phyloP scores from a whole-genome alignment of 805 yeast genomes.

The Torulaspora maleeae region DNA sequence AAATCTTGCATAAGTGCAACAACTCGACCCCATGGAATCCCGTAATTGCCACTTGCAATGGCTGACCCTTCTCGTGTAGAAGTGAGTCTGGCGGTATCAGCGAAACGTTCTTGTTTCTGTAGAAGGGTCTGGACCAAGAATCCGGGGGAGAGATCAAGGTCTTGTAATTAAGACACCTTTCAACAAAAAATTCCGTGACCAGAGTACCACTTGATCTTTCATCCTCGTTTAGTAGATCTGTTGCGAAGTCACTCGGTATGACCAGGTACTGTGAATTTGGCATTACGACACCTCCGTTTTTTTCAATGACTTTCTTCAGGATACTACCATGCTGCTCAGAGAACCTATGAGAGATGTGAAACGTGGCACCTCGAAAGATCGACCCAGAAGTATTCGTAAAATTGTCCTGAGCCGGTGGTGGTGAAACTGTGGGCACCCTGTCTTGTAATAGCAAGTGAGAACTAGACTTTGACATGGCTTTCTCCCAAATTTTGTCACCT shows the following conservation, averaged over 20 bases:
- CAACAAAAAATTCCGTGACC: slow-evolving; percentile 79
- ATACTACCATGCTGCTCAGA: slow-evolving; percentile 20
- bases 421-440: background rate
- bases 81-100: slow-evolving; percentile 26
- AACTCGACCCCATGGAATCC: slow-evolving; percentile 78
- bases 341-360: slow-evolving; percentile 19
- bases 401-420: background rate
- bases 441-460: background rate
- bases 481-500: slow-evolving; percentile 32
- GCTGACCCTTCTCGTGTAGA: slow-evolving; percentile 22
- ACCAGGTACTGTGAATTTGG: slow-evolving; percentile 14
- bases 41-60: slow-evolving; percentile 46
- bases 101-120: slow-evolving; percentile 25
- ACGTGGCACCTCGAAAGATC: slow-evolving; percentile 17
- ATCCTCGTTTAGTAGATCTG: slow-evolving; percentile 10
- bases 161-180: slow-evolving; percentile 61
- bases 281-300: slow-evolving; percentile 24
- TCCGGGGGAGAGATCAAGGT: slow-evolving; percentile 43
- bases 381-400: background rate
- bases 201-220: slow-evolving; percentile 24
- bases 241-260: slow-evolving; percentile 25
- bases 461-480: slow-evolving; percentile 20
- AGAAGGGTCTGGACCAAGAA: slow-evolving; percentile 59
- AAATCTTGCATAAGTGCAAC: slow-evolving; percentile 62
- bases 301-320: slow-evolving; percentile 22